A percentile compares a stretch with the other conserved stretches of the same genome.
phyloP scores from a whole-genome alignment of 2,329 filamentous ascomycete species.

The Ophiosphaerella korrae region DNA sequence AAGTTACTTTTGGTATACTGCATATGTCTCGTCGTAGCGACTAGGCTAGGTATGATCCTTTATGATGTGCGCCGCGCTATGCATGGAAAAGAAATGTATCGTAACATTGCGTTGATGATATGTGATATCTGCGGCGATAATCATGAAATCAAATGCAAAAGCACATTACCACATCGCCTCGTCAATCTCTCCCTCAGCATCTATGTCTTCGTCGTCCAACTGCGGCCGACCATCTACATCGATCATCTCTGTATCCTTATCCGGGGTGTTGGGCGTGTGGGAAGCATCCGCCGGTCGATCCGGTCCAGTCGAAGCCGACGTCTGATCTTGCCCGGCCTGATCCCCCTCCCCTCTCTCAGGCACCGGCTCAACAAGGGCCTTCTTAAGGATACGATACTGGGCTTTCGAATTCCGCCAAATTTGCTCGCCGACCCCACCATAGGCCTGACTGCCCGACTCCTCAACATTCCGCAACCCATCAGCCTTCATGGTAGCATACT shows the following conservation, averaged over 20 bases:
- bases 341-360: too few species aligned
- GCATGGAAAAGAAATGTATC: conserved; percentile 9
- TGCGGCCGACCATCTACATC: conserved; percentile 9
- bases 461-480: neutral
- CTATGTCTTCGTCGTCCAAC: conserved; percentile 5
- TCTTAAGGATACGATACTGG: conserved; percentile 26
- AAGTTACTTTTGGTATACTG: too few species aligned
- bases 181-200: conserved; percentile 26
- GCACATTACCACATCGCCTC: conserved; percentile 13
- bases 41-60: too few species aligned
- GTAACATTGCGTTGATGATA: neutral
- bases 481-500: conserved; percentile 18
- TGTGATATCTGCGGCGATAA: too few species aligned
- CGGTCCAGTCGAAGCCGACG: neutral
- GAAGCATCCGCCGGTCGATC: neutral
- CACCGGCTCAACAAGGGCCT: conserved; percentile 1
- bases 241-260: conserved; percentile 15
- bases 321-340: neutral
- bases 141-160: neutral
- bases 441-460: neutral
- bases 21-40: too few species aligned
- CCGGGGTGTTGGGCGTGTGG: neutral
- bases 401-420: conserved; percentile 24
- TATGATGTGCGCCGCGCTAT: conserved; percentile 16
- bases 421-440: conserved; percentile 3